Base-by-base conservation (phyloP, 2,329 filamentous ascomycete genomes). In the Colletotrichum liaoningense region DNA sequence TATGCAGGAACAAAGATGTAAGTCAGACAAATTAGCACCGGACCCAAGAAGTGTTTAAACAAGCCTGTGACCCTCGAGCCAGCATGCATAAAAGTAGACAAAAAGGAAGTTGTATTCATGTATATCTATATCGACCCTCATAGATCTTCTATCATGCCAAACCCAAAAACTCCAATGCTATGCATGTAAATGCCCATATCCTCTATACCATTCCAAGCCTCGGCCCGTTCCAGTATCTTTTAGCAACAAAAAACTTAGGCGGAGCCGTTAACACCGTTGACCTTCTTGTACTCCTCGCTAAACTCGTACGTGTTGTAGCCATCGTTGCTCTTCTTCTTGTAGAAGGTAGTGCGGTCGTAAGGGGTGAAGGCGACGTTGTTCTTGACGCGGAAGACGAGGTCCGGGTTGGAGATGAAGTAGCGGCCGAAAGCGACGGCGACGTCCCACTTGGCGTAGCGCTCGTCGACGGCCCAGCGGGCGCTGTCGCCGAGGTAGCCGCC, bases 291-390 rank as follows among this genome's bases (percentile, higher is more conserved):
- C 22, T 76, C 75, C 16, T 77, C 60, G 42, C 78, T 79, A 9
- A 81, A 81, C 5, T 74, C 33, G 28, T 81, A 80, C 52, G 80
- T 80, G 35, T 79, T 80, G 16, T 81, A 81, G 1, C 79, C 79
- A 6, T 72, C 52, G 14, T 76, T 72, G 8, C 67, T 76, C 67
- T 77, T 77, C 24, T 59, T 72, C 5, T 68, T 63, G 71, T 88
- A 88, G 67, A 88, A 86, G 0, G 78, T 80, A 0, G 80, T 75
- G 9, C 85, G 77, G 62, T 85, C 75, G 67, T 86, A 86, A 8
- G 79, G 77, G 6, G 77, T 78, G 14, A 87, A 73, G 1, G 79
- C 75, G 9, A 87, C 74, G 0, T 79, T 79, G 49, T 84, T 72
- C 79, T 81, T 79, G 1, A 86, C 63, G n/a, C 83, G 79, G 76